phyloP scores from a whole-genome alignment of 2,329 filamentous ascomycete genomes.

The Calonectria ilicicola region DNA sequence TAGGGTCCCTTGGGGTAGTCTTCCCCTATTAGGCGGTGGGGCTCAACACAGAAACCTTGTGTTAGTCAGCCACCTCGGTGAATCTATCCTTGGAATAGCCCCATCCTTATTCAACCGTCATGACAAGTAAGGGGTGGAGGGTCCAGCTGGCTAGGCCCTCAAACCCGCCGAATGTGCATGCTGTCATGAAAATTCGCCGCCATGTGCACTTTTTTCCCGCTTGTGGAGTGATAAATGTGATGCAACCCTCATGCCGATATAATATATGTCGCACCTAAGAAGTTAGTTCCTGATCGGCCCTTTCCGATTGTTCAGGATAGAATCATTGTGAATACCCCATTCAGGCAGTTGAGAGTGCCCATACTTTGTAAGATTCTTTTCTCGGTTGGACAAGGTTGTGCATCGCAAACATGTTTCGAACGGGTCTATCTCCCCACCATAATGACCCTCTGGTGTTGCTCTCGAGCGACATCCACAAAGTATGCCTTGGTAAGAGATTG shows the following conservation, averaged over 20 bases:
- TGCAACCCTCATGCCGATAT: background rate
- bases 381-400: no score
- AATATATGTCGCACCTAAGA: background rate
- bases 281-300: background rate
- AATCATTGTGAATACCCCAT: background rate
- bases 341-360: no score
- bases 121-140: background rate
- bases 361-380: no score
- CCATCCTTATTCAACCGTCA: background rate
- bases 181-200: background rate
- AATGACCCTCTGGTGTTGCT: no score
- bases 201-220: background rate
- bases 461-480: background rate
- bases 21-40: constrained; percentile 35
- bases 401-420: background rate
- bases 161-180: background rate
- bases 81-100: constrained; percentile 39
- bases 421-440: no score
- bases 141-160: background rate
- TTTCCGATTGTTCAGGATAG: background rate
- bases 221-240: background rate
- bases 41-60: constrained; percentile 26
- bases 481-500: background rate
- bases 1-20: constrained; percentile 19
- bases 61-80: constrained; percentile 42